Conservation (phyloP, 2,329 filamentous ascomycete species). For the Penicillium sp. region DNA sequence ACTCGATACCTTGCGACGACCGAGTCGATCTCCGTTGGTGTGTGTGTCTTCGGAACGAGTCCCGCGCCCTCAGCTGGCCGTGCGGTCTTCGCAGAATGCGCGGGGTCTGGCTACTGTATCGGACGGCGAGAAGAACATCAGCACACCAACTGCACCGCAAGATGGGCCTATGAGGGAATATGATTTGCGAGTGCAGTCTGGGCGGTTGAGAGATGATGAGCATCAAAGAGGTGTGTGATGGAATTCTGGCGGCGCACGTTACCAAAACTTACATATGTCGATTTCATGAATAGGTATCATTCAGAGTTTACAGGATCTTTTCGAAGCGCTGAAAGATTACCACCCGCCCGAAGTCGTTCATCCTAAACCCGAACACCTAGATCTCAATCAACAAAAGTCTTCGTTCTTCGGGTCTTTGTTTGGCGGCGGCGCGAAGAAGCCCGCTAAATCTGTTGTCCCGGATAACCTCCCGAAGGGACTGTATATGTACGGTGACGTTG, state of each 20-base stretch:
- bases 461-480: constrained; percentile 78
- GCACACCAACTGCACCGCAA: constrained; percentile 6
- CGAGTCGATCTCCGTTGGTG: neutral
- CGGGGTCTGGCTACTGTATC: constrained; percentile 21
- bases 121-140: constrained; percentile 11
- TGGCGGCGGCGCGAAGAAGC: constrained; percentile 34
- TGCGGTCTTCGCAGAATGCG: constrained; percentile 16
- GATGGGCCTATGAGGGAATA: constrained; percentile 83
- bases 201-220: constrained; percentile 77
- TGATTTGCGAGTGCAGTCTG: constrained; percentile 71
- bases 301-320: constrained; percentile 81
- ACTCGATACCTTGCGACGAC: neutral
- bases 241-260: neutral
- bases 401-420: constrained; percentile 54
- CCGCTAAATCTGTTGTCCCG: constrained; percentile 54
- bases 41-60: neutral
- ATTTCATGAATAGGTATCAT: constrained; percentile 67
- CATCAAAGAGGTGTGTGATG: constrained; percentile 72
- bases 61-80: constrained; percentile 17
- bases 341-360: constrained; percentile 70
- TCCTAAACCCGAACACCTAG: constrained; percentile 70
- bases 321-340: constrained; percentile 77
- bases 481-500: constrained; percentile 95
- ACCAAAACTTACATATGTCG: neutral
- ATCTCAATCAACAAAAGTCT: constrained; percentile 49